phyloP scores from a whole-genome alignment of 208 protist genomes.

The Trypanosoma avium region DNA sequence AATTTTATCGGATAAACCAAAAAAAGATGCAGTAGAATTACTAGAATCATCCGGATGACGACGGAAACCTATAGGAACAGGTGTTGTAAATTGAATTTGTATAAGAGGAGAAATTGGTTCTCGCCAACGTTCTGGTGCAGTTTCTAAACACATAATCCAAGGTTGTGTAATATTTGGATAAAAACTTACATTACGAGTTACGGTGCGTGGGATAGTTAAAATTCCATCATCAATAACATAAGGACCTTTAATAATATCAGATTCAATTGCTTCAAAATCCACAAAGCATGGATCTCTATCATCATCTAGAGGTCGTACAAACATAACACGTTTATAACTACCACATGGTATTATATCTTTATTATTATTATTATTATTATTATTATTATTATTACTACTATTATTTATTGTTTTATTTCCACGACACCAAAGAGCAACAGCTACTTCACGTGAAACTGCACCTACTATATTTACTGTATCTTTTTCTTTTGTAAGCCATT shows the following conservation, averaged over 20 bases:
- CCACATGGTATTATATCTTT: constrained; percentile 42
- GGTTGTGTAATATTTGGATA: constrained; percentile 61
- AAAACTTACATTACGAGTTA: constrained; percentile 30
- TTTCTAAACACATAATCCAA: constrained; percentile 78
- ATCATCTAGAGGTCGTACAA: constrained; percentile 65
- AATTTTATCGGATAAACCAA: constrained; percentile 6
- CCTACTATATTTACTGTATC: constrained; percentile 63
- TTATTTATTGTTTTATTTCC: not conserved
- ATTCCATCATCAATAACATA: constrained; percentile 56
- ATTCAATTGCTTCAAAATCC: constrained; percentile 42
- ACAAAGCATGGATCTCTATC: constrained; percentile 69
- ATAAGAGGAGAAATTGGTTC: constrained; percentile 49
- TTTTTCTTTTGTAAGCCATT: constrained; percentile 38
- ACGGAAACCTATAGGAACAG: constrained; percentile 54
- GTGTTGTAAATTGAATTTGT: constrained; percentile 60
- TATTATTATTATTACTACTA: constrained; percentile 7
- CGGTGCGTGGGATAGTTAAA: constrained; percentile 46
- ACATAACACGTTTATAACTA: constrained; percentile 57
- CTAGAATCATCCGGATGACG: constrained; percentile 46
- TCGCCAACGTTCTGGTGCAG: constrained; percentile 59
- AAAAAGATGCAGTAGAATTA: constrained; percentile 64
- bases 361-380: constrained; percentile 2
- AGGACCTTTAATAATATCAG: constrained; percentile 44
- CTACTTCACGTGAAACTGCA: constrained; percentile 44
- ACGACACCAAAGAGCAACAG: constrained; percentile 54